Percentiles rank a stretch among this genome's conserved stretches.
phyloP scores from a whole-genome alignment of 192 early-diverging fungal species.

The Linnemannia exigua region DNA sequence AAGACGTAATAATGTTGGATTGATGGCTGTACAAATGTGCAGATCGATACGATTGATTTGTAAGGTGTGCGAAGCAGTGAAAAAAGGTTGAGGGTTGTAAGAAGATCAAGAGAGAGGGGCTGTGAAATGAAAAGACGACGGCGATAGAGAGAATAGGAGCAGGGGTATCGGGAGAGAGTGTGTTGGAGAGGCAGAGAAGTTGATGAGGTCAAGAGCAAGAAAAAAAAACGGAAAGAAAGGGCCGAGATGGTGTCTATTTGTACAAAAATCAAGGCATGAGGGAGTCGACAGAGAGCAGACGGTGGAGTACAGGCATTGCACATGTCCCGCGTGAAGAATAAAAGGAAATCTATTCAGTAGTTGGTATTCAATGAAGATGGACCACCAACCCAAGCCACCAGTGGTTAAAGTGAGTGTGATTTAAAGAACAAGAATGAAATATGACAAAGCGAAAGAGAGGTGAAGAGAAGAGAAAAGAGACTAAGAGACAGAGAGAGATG shows the following conservation, averaged over 20 bases:
- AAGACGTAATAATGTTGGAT: too few species aligned
- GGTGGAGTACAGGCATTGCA: neutral
- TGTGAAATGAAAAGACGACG: neutral
- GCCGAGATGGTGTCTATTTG: conserved; percentile 12
- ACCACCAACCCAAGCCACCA: too few species aligned
- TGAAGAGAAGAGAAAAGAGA: too few species aligned
- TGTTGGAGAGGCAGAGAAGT: neutral
- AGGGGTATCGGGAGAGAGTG: neutral
- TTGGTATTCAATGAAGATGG: neutral
- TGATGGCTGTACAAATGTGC: neutral
- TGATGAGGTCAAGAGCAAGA: neutral
- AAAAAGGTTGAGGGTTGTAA: neutral
- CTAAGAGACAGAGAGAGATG: neutral
- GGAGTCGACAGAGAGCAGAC: too few species aligned
- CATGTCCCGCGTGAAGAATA: neutral
- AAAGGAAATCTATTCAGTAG: neutral
- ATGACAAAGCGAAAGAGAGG: too few species aligned
- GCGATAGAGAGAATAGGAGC: neutral
- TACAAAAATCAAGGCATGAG: conserved; percentile 1
- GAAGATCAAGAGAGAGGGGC: neutral
- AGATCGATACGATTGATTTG: neutral
- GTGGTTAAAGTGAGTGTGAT: too few species aligned
- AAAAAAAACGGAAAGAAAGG: neutral
- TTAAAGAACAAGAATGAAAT: neutral
- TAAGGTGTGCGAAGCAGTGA: conserved; percentile 1